Evolutionary conservation across 2,329 filamentous ascomycete genomes (phyloP), one percentile per base, ranked within the genome.

Genomic region (Pyrenochaeta sp.): DNA sequence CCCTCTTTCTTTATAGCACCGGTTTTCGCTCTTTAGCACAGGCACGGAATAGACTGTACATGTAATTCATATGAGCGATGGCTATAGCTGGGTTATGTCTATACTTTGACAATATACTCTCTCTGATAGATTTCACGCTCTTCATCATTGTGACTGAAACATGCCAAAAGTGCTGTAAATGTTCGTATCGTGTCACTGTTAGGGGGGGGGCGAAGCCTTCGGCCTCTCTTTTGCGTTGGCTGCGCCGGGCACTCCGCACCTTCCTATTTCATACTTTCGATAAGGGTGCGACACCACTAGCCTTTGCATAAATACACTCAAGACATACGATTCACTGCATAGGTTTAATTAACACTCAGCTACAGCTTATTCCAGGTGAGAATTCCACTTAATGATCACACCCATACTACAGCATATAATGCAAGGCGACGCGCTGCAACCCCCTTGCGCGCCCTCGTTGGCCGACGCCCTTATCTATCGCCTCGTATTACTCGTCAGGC

Each of bases 1-100:
- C 40, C 40, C 40, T 42, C 23, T 42, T 18, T 42, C n/a, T 42
- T 42, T 17, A 20, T 18, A 31, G 40, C 40, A 42, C 30, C 15
- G 21, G 40, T 29, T n/a, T n/a, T 42, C 40, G 40, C 40, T 42
- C 40, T 29, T 18, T 42, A 29, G 21, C 15, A 29, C 27, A 18
- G 15, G 40, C 40, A 42, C 7, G 40, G 40, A 10, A 42, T 42
- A 42, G 40, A 42, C 40, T 42, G 27, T 23, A 30, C 18, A 35
- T 29, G 40, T 30, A 42, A 7, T 30, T 10, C 23, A 29, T 42
- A 21, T 42, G 40, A 42, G 40, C 40, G 23, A 6, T 42, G 23
- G 40, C 14, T 21, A 31, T 30, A 7, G 40, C 12, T 29, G 23
- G 40, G 23, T 30, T 10, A 18, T 30, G n/a, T 30, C 10, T 31